Evolutionary conservation across 495 filamentous ascomycete genomes (phyloP).

Genomic region (Viridothelium virens): DNA sequence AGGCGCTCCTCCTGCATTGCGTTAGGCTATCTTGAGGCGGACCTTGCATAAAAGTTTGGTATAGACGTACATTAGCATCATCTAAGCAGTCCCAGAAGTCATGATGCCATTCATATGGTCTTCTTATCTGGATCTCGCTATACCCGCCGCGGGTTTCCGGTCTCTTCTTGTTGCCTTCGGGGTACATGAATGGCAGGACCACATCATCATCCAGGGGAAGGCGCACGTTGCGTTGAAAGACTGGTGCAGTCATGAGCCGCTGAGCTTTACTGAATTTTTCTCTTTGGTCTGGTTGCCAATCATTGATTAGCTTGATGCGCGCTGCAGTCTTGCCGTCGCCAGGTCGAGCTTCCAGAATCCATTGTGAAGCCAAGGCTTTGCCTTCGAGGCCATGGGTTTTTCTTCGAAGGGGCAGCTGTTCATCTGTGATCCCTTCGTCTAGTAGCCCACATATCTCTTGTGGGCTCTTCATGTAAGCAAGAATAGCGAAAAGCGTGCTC

Average conservation of each 20-base stretch:
- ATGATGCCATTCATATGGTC: conserved; percentile 7
- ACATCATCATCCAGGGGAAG: conserved; percentile 6
- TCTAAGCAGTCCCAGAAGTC: background rate
- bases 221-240: background rate
- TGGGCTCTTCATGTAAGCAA: conserved; percentile 15
- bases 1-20: background rate
- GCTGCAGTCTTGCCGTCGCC: background rate
- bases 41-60: background rate
- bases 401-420: conserved; percentile 1
- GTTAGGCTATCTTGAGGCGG: too few species aligned
- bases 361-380: background rate
- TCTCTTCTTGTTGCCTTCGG: background rate
- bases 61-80: background rate
- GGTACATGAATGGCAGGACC: conserved; percentile 10
- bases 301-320: background rate
- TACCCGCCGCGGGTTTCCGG: background rate
- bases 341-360: background rate
- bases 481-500: conserved; percentile 16
- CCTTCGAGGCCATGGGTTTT: background rate
- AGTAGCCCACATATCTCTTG: conserved; percentile 3
- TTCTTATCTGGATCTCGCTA: conserved; percentile 4
- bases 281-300: conserved; percentile 12
- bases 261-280: conserved; percentile 22
- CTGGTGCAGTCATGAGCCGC: background rate
- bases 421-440: background rate